phyloP scores from a whole-genome alignment of 345 rosid genomes.

The Adansonia digitata region DNA sequence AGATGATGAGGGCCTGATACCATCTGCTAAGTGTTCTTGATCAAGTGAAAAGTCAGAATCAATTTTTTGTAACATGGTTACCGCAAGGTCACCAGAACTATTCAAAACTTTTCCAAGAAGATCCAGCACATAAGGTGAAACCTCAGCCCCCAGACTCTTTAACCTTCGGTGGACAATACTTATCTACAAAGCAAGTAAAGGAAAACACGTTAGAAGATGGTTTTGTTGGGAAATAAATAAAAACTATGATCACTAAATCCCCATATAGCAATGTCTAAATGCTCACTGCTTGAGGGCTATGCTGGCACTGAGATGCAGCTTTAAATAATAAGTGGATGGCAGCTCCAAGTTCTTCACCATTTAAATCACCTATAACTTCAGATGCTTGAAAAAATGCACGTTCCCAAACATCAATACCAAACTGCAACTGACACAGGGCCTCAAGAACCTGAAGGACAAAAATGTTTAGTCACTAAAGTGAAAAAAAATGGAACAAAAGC shows the following conservation, averaged over 20 bases:
- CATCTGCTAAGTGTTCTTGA: background rate
- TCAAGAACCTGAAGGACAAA: background rate
- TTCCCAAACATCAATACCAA: background rate
- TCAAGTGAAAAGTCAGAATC: background rate
- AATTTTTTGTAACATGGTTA: background rate
- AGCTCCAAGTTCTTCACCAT: slow-evolving; percentile 4
- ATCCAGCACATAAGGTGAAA: background rate
- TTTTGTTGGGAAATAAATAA: background rate
- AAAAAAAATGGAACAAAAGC: background rate
- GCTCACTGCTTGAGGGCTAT: background rate
- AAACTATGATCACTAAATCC: background rate
- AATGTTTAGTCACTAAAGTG: background rate
- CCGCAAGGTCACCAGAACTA: background rate
- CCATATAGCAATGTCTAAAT: background rate
- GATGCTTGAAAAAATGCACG: background rate
- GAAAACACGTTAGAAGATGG: background rate
- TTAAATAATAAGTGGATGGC: background rate
- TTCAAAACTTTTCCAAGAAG: background rate
- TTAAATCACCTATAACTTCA: background rate
- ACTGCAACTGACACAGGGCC: background rate
- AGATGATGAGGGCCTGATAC: background rate
- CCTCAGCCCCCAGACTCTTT: background rate
- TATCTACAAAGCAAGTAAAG: background rate
- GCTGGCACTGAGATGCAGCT: slow-evolving; percentile 5
- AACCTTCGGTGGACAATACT: background rate